Percentiles rank a stretch among this genome's conserved stretches.
Evolutionary conservation across 2,329 filamentous ascomycete genomes (phyloP).

Genomic region (Fusarium nanum): DNA sequence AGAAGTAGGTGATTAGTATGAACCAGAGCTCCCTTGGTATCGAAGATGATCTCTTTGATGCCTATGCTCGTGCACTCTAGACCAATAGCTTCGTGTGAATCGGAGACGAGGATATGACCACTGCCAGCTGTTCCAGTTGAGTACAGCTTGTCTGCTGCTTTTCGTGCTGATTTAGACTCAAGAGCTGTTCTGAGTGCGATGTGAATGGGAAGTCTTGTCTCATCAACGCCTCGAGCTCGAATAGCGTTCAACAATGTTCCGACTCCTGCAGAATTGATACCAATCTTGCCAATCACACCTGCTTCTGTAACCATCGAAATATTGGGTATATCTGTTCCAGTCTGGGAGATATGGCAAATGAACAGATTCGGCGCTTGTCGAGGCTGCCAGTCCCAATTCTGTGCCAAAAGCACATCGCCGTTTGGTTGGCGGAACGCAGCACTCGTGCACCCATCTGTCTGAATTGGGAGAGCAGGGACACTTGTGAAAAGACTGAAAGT

Average conservation of each 20-base stretch:
- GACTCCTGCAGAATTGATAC: slow-evolving; percentile 68
- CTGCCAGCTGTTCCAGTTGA: slow-evolving; percentile 34
- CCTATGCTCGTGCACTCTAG: slow-evolving; percentile 41
- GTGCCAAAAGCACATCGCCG: slow-evolving; percentile 55
- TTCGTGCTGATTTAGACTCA: slow-evolving; percentile 54
- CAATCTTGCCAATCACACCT: slow-evolving; percentile 74
- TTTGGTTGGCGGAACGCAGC: slow-evolving; percentile 57
- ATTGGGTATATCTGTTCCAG: slow-evolving; percentile 52
- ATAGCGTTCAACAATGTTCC: slow-evolving; percentile 73
- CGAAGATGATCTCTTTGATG: slow-evolving; percentile 20
- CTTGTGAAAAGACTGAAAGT: slow-evolving; percentile 62
- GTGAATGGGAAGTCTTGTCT: slow-evolving; percentile 66
- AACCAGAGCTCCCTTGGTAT: slow-evolving; percentile 12
- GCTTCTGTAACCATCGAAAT: slow-evolving; percentile 69
- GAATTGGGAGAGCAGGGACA: slow-evolving; percentile 15
- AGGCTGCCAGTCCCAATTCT: slow-evolving; percentile 71
- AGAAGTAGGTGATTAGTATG: slow-evolving; percentile 41
- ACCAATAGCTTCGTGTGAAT: slow-evolving; percentile 28
- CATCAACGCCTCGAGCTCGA: slow-evolving; percentile 64
- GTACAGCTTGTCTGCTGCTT: slow-evolving; percentile 13
- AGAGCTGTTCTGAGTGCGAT: slow-evolving; percentile 67
- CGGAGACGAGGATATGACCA: slow-evolving; percentile 36
- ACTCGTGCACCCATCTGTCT: slow-evolving; percentile 67
- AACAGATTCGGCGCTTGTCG: slow-evolving; percentile 64
- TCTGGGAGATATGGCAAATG: slow-evolving; percentile 58